Evolutionary conservation across 768 basidiomycete genomes (phyloP).

Genomic region (Podaxis sp.): DNA sequence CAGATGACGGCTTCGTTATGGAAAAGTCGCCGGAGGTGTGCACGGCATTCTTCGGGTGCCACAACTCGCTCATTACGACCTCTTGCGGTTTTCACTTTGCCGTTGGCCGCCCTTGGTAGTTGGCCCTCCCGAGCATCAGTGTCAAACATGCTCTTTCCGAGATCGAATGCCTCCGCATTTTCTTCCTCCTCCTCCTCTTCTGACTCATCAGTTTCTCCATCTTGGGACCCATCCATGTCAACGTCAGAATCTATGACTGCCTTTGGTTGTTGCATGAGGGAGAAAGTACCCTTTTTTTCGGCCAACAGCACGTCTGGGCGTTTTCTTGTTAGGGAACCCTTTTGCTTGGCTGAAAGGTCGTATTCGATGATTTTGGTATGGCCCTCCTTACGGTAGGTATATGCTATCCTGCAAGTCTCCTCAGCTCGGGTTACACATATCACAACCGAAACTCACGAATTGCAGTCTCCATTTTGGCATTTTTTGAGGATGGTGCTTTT

Average conservation of each 20-base stretch:
- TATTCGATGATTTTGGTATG: slow-evolving; percentile 93
- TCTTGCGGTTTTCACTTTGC: slow-evolving; percentile 67
- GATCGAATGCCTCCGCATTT: slow-evolving; percentile 22
- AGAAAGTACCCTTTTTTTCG: slow-evolving; percentile 35
- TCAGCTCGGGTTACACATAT: slow-evolving; percentile 5
- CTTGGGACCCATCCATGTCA: slow-evolving; percentile 48
- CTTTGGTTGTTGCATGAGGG: slow-evolving; percentile 20
- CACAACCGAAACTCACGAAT: slow-evolving; percentile 54
- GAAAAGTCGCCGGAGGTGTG: slow-evolving; percentile 88
- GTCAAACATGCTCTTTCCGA: slow-evolving; percentile 10
- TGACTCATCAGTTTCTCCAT: slow-evolving; percentile 44
- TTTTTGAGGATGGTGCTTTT: slow-evolving; percentile 62
- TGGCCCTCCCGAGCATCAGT: slow-evolving; percentile 14
- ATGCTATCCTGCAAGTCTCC: slow-evolving; percentile 49
- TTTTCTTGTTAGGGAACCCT: slow-evolving; percentile 49
- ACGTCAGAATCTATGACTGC: slow-evolving; percentile 29
- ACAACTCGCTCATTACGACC: slow-evolving; percentile 90
- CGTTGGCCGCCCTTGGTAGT: slow-evolving; percentile 72
- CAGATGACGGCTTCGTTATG: slow-evolving; percentile 77
- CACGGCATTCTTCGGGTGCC: slow-evolving; percentile 88
- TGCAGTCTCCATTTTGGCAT: slow-evolving; percentile 76
- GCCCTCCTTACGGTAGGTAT: slow-evolving; percentile 92
- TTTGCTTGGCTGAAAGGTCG: slow-evolving; percentile 79
- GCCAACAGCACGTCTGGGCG: slow-evolving; percentile 75
- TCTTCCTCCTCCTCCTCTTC: slow-evolving; percentile 45